Percentiles rank a stretch among this genome's conserved stretches.
Conservation (phyloP, 2,329 filamentous ascomycete species). For the Sarocladium oryzae region DNA sequence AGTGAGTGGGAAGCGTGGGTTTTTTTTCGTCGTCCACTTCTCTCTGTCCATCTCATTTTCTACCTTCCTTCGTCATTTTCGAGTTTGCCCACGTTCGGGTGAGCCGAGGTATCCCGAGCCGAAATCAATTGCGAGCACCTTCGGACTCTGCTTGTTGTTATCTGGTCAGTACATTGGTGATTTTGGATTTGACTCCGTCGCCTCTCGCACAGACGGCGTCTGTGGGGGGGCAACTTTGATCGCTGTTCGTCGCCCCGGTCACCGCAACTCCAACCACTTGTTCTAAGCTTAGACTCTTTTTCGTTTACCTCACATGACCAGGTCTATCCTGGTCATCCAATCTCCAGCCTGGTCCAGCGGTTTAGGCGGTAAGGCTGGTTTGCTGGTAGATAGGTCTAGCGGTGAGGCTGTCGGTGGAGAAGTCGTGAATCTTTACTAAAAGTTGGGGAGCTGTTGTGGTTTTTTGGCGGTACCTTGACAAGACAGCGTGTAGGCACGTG, state of each 20-base stretch:
- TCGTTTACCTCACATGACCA: slow-evolving; percentile 7
- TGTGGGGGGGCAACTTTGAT: too few relatives aligned
- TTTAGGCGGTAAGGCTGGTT: slow-evolving; percentile 6
- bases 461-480: not conserved
- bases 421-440: not conserved
- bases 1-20: not conserved
- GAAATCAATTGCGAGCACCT: not conserved
- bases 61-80: not conserved
- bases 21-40: not conserved
- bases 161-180: slow-evolving; percentile 6
- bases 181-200: not conserved
- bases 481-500: slow-evolving; percentile 3
- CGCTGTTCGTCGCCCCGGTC: not conserved
- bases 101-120: not conserved
- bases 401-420: slow-evolving; percentile 6
- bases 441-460: too few relatives aligned
- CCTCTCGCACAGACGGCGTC: slow-evolving; percentile 5
- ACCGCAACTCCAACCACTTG: not conserved
- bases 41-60: too few relatives aligned
- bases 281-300: not conserved
- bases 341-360: not conserved
- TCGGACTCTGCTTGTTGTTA: not conserved
- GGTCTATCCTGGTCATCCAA: not conserved
- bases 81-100: not conserved
- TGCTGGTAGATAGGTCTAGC: not conserved